Evolutionary conservation across 164 flowering plant genomes (phyloP).

Genomic region (Taxillus chinensis): DNA sequence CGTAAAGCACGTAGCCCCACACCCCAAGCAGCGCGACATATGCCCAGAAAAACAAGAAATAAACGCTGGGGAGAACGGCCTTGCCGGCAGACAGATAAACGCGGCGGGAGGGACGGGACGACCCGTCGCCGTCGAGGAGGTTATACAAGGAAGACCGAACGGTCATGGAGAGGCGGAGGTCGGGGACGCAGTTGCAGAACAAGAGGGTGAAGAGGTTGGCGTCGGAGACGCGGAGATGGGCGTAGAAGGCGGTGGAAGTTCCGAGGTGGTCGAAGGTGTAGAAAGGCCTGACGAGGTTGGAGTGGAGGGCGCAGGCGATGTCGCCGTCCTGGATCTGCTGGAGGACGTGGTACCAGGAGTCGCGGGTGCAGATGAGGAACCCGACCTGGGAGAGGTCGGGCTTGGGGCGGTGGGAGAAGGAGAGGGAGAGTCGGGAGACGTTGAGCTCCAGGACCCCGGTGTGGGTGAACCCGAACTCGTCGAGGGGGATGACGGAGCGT

Average conservation of each 20-base stretch:
- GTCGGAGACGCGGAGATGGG: constrained; percentile 11
- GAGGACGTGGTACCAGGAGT: constrained; percentile 72
- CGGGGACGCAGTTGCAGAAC: constrained; percentile 61
- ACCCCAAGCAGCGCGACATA: constrained; percentile 37
- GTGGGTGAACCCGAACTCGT: constrained; percentile 87
- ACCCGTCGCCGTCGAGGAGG: constrained; percentile 32
- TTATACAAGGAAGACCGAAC: constrained; percentile 49
- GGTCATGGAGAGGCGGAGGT: constrained; percentile 35
- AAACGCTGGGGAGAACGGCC: constrained; percentile 61
- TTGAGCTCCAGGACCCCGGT: constrained; percentile 66
- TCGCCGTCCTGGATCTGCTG: constrained; percentile 55
- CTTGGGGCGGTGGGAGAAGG: constrained; percentile 16
- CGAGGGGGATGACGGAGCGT: constrained; percentile 76
- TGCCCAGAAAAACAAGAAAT: constrained; percentile 50
- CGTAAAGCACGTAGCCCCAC: constrained; percentile 51
- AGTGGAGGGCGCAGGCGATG: constrained; percentile 65
- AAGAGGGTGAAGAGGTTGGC: constrained; percentile 70
- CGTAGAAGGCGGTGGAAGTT: neutral
- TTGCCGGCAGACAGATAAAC: constrained; percentile 81
- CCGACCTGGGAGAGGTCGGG: constrained; percentile 49
- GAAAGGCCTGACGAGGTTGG: constrained; percentile 35
- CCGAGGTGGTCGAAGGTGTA: constrained; percentile 31
- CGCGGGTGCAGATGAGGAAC: constrained; percentile 79
- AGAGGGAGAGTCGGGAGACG: constrained; percentile 42
- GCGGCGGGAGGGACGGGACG: constrained; percentile 7